A percentile compares a stretch with the other conserved stretches of the same genome.
Evolutionary conservation across 208 protist genomes (phyloP).

Genomic region (Crithidia brevicula): DNA sequence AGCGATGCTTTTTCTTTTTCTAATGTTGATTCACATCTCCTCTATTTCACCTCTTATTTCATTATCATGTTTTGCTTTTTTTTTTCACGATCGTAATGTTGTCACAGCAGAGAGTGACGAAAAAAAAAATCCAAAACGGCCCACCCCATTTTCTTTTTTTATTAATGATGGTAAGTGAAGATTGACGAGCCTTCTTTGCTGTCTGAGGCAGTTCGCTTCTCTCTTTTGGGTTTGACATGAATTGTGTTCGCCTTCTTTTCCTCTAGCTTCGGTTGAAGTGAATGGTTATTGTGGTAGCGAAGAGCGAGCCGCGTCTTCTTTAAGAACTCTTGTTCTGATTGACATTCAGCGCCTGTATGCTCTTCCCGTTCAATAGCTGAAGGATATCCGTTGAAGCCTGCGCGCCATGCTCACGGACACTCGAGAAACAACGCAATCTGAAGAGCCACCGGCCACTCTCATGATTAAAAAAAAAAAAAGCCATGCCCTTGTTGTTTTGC

Average conservation of each 20-base stretch:
- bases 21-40: neutral
- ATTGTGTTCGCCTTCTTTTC: too few relatives aligned
- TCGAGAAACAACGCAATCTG: conserved; percentile 8
- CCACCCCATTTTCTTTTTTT: conserved; percentile 10
- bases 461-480: neutral
- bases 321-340: neutral
- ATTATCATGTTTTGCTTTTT: neutral
- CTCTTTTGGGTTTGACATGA: too few relatives aligned
- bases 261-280: too few relatives aligned
- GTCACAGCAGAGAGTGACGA: neutral
- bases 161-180: neutral
- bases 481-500: neutral
- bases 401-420: conserved; percentile 1
- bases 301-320: too few relatives aligned
- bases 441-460: too few relatives aligned
- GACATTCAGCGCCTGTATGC: neutral
- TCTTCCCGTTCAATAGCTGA: neutral
- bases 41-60: too few relatives aligned
- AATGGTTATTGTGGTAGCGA: too few relatives aligned
- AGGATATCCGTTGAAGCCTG: neutral
- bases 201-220: too few relatives aligned
- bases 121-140: neutral
- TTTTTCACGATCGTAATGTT: neutral
- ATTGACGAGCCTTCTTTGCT: neutral
- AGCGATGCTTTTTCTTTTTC: conserved; percentile 12